Evolutionary conservation across 352 stramenopile species (phyloP).

Genomic region (Stramenopiles sp.): DNA sequence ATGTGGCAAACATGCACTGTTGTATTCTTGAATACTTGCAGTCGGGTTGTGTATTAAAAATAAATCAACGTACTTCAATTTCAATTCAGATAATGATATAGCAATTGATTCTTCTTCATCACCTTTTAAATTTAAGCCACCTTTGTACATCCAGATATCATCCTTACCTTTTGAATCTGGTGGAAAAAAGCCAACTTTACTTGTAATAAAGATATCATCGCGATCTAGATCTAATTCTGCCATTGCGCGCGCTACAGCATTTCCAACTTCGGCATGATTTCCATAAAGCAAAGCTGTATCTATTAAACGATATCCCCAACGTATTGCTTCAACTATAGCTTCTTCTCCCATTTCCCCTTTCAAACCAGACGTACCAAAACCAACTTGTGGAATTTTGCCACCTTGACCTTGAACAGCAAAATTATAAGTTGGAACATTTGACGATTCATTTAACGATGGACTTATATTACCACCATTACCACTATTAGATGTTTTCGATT

Average conservation of each 20-base stretch:
- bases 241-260: conserved; percentile 26
- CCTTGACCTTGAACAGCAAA: neutral
- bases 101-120: neutral
- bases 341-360: neutral
- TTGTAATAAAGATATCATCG: conserved; percentile 53
- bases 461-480: no score
- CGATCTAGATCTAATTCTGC: conserved; percentile 40
- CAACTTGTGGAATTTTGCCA: conserved; percentile 6
- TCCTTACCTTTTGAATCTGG: neutral
- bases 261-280: conserved; percentile 55
- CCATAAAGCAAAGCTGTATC: conserved; percentile 62
- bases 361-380: neutral
- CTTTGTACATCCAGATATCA: neutral
- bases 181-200: conserved; percentile 30
- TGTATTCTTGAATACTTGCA: neutral
- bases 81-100: neutral
- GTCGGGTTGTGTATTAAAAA: conserved; percentile 7
- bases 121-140: neutral
- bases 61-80: neutral
- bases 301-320: conserved; percentile 56
- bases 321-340: conserved; percentile 16
- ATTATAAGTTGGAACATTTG: neutral
- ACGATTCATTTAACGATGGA: no score
- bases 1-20: neutral
- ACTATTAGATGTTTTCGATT: no score